Percentiles rank a stretch among this genome's conserved stretches.
Evolutionary conservation across 805 yeast species (phyloP).

Genomic region (Suhomyces pyralidae): DNA sequence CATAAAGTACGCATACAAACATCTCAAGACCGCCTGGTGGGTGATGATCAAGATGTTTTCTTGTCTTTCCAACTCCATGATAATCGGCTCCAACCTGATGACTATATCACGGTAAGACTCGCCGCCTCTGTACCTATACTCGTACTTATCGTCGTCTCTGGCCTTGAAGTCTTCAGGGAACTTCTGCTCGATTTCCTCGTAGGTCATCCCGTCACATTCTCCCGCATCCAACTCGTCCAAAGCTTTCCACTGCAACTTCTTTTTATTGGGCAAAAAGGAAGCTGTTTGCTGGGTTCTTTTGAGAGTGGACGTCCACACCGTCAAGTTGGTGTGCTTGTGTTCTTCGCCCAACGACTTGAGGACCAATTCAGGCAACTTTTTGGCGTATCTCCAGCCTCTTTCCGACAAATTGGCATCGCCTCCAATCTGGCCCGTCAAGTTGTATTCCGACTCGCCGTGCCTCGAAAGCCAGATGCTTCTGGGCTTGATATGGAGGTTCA

Average conservation of each 20-base stretch:
- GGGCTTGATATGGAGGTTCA: slow-evolving; percentile 93
- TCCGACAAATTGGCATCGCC: slow-evolving; percentile 87
- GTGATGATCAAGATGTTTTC: slow-evolving; percentile 94
- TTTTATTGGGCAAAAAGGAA: slow-evolving; percentile 68
- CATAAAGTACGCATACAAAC: slow-evolving; percentile 97
- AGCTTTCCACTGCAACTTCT: slow-evolving; percentile 90
- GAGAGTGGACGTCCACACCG: slow-evolving; percentile 95
- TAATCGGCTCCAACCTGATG: slow-evolving; percentile 91
- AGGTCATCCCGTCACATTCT: slow-evolving; percentile 92
- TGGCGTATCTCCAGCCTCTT: slow-evolving; percentile 81
- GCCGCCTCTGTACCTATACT: slow-evolving; percentile 94
- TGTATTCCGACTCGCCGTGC: slow-evolving; percentile 93
- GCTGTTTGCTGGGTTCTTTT: slow-evolving; percentile 93
- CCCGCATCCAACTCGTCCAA: slow-evolving; percentile 97
- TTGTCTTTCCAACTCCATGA: slow-evolving; percentile 97
- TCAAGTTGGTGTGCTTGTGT: slow-evolving; percentile 51
- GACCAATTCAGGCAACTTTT: slow-evolving; percentile 74
- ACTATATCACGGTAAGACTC: slow-evolving; percentile 96
- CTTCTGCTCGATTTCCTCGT: slow-evolving; percentile 79
- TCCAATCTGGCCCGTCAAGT: slow-evolving; percentile 91
- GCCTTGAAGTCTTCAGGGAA: slow-evolving; percentile 96
- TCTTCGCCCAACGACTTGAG: slow-evolving; percentile 60
- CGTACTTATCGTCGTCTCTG: slow-evolving; percentile 93
- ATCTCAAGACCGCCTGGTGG: slow-evolving; percentile 95
- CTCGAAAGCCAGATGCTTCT: slow-evolving; percentile 90